These are phyloP conservation scores for Alternaria brassicicola DNA, from an alignment of 2,329 filamentous ascomycete species.

Conservation along the genomic window DNA sequence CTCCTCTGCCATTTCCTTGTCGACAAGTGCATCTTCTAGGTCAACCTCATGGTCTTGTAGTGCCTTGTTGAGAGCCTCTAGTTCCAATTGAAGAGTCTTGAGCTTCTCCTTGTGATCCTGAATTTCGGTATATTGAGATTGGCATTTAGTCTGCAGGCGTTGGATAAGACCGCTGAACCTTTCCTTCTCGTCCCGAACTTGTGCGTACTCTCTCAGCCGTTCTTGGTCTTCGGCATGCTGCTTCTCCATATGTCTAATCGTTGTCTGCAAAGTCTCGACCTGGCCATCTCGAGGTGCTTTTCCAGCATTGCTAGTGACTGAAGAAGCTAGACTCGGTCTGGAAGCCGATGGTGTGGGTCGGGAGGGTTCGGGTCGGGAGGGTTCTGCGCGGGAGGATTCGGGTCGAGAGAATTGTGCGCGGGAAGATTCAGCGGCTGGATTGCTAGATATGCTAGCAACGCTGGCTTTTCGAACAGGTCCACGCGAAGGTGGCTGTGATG, in stretches of 20 bases:
- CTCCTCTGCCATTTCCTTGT: constrained; percentile 96
- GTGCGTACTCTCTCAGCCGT: constrained; percentile 78
- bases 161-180: constrained; percentile 85
- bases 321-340: constrained; percentile 24
- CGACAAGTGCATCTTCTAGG: constrained; percentile 84
- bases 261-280: constrained; percentile 86
- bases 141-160: constrained; percentile 87
- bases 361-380: neutral
- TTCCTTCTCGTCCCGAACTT: constrained; percentile 75
- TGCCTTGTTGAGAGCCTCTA: constrained; percentile 72
- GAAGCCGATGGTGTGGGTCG: constrained; percentile 14
- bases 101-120: constrained; percentile 75
- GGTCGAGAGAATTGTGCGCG: constrained; percentile 1
- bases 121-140: constrained; percentile 82
- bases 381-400: neutral
- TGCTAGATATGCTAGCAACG: constrained; percentile 20
- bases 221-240: constrained; percentile 85
- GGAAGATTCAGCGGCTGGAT: constrained; percentile 11
- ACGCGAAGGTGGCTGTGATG: constrained; percentile 15
- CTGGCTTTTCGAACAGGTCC: constrained; percentile 28
- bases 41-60: constrained; percentile 85
- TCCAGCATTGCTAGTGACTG: constrained; percentile 18
- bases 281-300: constrained; percentile 30
- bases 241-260: constrained; percentile 84
- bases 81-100: constrained; percentile 73